These are phyloP conservation scores for Leccinum griseonigrum DNA, from an alignment of 1,284 basidiomycete genomes.

Conservation along the genomic window DNA sequence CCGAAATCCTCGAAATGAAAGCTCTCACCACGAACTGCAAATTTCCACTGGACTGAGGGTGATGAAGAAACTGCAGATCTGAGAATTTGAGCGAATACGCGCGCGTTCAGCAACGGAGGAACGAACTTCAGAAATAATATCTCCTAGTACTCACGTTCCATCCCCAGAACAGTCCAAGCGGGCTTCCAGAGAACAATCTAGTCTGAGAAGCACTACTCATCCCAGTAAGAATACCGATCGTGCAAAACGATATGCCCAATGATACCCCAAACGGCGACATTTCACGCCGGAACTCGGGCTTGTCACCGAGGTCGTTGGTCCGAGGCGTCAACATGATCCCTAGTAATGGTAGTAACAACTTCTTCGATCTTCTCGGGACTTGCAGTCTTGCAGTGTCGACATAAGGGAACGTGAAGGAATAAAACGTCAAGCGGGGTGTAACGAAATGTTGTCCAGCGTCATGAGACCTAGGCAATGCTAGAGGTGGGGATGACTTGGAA, in stretches of 20 bases:
- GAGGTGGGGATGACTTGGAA: constrained; percentile 1
- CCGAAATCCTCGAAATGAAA: neutral
- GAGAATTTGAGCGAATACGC: neutral
- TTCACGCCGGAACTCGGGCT: constrained; percentile 52
- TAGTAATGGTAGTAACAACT: neutral
- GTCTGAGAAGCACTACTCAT: constrained; percentile 62
- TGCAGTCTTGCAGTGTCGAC: constrained; percentile 9
- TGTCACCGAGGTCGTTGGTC: constrained; percentile 54
- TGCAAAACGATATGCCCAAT: constrained; percentile 60
- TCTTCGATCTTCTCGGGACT: constrained; percentile 16
- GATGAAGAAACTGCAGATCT: constrained; percentile 60
- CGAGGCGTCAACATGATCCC: constrained; percentile 11
- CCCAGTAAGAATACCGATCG: constrained; percentile 58
- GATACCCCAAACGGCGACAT: constrained; percentile 57
- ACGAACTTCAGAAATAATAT: neutral
- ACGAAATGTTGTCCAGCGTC: neutral
- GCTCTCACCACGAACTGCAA: constrained; percentile 54
- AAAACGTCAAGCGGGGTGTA: neutral
- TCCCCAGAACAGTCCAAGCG: constrained; percentile 61
- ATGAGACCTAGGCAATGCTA: constrained; percentile 1
- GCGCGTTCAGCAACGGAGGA: neutral
- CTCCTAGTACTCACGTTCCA: constrained; percentile 50
- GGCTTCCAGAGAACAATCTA: constrained; percentile 57
- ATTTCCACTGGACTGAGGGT: constrained; percentile 58
- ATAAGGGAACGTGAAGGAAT: constrained; percentile 4